Conservation (phyloP, 345 rosid species). For the Hibiscus tridactylites region DNA sequence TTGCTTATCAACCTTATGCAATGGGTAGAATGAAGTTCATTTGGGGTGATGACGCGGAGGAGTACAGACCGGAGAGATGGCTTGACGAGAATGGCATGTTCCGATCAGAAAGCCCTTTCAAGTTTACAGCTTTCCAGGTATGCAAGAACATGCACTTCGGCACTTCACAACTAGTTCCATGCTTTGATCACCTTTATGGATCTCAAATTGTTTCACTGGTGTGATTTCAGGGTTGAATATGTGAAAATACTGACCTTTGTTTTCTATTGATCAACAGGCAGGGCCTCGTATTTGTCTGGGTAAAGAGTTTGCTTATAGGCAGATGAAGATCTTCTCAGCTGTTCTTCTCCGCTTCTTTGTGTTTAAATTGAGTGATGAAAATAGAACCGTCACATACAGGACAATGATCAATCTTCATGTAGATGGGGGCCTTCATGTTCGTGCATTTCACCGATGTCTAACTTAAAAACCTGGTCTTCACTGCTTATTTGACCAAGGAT, state of each 20-base stretch:
- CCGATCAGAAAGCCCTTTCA: constrained; percentile 45
- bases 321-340: constrained; percentile 56
- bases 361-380: constrained; percentile 41
- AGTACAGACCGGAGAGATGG: constrained; percentile 49
- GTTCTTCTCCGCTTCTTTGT: constrained; percentile 27
- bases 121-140: constrained; percentile 57
- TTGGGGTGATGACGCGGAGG: constrained; percentile 47
- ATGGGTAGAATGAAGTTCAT: constrained; percentile 64
- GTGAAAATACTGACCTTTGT: neutral
- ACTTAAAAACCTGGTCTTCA: neutral
- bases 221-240: neutral
- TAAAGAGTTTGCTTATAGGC: constrained; percentile 61
- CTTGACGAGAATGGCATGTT: constrained; percentile 35
- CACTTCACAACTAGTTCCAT: neutral
- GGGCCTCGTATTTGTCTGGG: constrained; percentile 71
- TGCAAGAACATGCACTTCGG: neutral
- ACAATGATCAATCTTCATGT: constrained; percentile 55
- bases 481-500: neutral
- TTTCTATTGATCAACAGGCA: constrained; percentile 32
- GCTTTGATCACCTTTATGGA: neutral
- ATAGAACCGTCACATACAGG: constrained; percentile 34
- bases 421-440: constrained; percentile 53
- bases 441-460: constrained; percentile 19
- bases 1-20: constrained; percentile 46
- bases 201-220: neutral